Conservation (phyloP, 805 yeast genomes). For the Yamadazyma phyllophila region DNA sequence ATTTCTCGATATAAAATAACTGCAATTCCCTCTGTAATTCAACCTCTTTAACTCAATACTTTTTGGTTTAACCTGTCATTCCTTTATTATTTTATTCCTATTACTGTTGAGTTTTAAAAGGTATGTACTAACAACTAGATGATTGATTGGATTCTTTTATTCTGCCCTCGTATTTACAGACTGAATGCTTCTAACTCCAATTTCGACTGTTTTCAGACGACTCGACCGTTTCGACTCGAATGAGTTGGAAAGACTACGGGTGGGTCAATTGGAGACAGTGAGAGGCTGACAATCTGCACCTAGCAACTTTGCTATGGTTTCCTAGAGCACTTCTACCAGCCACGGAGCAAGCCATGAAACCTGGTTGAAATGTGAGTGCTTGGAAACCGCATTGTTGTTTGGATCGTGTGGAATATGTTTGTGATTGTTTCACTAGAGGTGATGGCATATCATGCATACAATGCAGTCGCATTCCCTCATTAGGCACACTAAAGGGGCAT, state of each 20-base stretch:
- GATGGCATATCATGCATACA: background rate
- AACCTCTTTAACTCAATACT: slow-evolving; percentile 2
- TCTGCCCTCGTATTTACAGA: background rate
- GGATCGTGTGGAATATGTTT: background rate
- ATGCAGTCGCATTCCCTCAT: background rate
- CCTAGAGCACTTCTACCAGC: too few species aligned
- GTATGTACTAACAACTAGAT: slow-evolving; percentile 8
- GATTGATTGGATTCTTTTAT: too few species aligned
- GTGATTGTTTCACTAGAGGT: background rate
- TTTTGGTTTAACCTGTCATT: slow-evolving; percentile 20
- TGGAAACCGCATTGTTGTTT: background rate
- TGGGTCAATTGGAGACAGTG: too few species aligned
- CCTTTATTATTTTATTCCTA: slow-evolving; percentile 11
- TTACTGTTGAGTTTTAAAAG: slow-evolving; percentile 2
- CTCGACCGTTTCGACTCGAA: too few species aligned
- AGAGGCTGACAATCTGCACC: too few species aligned
- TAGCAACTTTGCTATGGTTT: too few species aligned
- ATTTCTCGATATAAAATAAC: slow-evolving; percentile 4
- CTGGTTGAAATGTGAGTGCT: background rate
- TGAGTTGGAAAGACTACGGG: too few species aligned
- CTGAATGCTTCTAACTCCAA: background rate
- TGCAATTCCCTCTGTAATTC: background rate
- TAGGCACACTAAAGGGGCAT: background rate
- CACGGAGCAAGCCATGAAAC: too few species aligned
- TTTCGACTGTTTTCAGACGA: too few species aligned